These are phyloP conservation scores for Domatiomyces globalis DNA, from an alignment of 2,329 filamentous ascomycete species.

Conservation along the genomic window DNA sequence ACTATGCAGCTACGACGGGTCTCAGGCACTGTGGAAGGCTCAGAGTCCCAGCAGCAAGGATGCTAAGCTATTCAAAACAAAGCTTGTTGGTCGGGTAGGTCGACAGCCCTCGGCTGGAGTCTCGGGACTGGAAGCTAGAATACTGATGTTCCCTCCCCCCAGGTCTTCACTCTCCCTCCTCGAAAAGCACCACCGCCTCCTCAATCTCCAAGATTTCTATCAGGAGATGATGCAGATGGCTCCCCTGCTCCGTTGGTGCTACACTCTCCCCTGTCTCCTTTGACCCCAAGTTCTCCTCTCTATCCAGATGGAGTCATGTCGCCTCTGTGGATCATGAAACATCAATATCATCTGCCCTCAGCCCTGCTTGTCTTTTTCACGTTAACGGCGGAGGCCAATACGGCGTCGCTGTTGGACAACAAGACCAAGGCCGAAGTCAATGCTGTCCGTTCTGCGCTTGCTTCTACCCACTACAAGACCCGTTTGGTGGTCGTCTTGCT, in stretches of 20 bases:
- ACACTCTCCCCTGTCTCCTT: constrained; percentile 81
- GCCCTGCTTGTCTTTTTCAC: constrained; percentile 69
- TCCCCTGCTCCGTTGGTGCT: constrained; percentile 43
- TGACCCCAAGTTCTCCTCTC: constrained; percentile 66
- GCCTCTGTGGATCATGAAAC: constrained; percentile 71
- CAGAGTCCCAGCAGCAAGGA: constrained; percentile 38
- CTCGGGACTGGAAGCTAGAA: not conserved
- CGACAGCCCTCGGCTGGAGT: constrained; percentile 17
- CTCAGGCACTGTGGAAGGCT: constrained; percentile 51
- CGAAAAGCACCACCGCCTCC: constrained; percentile 48
- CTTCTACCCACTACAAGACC: constrained; percentile 51
- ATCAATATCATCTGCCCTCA: constrained; percentile 70
- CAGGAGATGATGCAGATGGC: constrained; percentile 32
- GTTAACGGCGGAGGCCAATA: constrained; percentile 57
- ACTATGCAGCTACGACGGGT: constrained; percentile 52
- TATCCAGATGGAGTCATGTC: constrained; percentile 86
- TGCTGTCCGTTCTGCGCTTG: constrained; percentile 53
- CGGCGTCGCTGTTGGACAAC: constrained; percentile 68
- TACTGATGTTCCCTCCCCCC: constrained; percentile 13
- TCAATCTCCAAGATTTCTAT: constrained; percentile 34
- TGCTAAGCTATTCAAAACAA: constrained; percentile 50
- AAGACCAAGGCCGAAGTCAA: constrained; percentile 79
- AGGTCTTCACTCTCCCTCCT: constrained; percentile 44
- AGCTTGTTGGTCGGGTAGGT: constrained; percentile 67
- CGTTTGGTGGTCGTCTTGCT: constrained; percentile 65